phyloP scores from a whole-genome alignment of 2,329 filamentous ascomycete genomes.

The Fusarium subtropicale region DNA sequence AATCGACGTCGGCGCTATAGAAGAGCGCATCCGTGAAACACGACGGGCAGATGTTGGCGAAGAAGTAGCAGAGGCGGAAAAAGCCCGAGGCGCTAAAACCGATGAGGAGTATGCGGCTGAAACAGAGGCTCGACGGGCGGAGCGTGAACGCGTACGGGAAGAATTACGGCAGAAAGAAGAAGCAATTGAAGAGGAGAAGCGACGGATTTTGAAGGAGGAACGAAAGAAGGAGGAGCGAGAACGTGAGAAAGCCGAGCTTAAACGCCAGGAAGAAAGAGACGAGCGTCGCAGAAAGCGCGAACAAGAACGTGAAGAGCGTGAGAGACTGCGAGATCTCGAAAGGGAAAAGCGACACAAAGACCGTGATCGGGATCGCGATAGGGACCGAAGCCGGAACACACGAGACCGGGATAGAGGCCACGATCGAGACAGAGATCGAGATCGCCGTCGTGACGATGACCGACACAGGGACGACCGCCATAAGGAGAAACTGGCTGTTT shows the following conservation, averaged over 20 bases:
- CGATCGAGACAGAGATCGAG: conserved; percentile 45
- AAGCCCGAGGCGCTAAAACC: conserved; percentile 73
- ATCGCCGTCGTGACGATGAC: conserved; percentile 46
- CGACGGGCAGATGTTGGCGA: conserved; percentile 75
- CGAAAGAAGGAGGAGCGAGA: conserved; percentile 63
- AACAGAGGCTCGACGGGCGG: conserved; percentile 68
- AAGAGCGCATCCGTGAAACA: conserved; percentile 75
- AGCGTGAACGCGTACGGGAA: conserved; percentile 71
- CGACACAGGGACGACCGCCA: conserved; percentile 50
- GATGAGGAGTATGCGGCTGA: conserved; percentile 80
- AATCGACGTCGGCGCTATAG: conserved; percentile 75
- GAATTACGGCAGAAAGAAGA: conserved; percentile 69
- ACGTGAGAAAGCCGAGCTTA: conserved; percentile 61
- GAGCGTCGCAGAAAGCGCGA: conserved; percentile 63
- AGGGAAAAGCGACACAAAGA: conserved; percentile 56
- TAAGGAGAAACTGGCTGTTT: conserved; percentile 53
- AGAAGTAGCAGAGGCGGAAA: conserved; percentile 74
- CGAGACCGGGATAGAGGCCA: conserved; percentile 48
- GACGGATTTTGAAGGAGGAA: conserved; percentile 67
- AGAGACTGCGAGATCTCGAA: conserved; percentile 57
- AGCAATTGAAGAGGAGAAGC: conserved; percentile 71
- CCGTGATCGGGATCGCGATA: conserved; percentile 53
- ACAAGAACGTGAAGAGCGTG: conserved; percentile 67
- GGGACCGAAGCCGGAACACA: conserved; percentile 50
- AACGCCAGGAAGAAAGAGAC: conserved; percentile 63